Evolutionary conservation across 2,329 filamentous ascomycete genomes (phyloP).

Genomic region (Chaetothyriales sp.): DNA sequence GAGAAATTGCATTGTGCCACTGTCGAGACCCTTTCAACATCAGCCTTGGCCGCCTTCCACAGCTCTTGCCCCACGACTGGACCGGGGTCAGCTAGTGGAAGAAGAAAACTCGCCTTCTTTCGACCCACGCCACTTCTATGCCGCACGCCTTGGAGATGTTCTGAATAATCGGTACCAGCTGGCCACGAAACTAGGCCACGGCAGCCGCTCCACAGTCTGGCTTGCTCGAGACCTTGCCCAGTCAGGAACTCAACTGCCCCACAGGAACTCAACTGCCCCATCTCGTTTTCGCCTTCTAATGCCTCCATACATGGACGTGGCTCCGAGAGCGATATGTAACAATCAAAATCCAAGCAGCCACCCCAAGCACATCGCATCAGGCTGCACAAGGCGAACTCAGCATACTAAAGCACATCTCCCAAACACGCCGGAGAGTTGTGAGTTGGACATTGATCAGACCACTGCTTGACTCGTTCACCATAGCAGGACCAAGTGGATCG

Average conservation of each 20-base stretch:
- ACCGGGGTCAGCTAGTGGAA: constrained; percentile 18
- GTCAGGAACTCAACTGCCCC: background rate
- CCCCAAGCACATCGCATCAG: background rate
- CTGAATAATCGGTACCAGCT: constrained; percentile 23
- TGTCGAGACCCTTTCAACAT: constrained; percentile 1
- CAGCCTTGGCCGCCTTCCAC: background rate
- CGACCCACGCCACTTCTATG: constrained; percentile 22
- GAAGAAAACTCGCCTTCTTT: constrained; percentile 26
- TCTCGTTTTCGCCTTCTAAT: background rate
- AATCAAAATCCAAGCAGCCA: background rate
- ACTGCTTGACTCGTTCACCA: constrained; percentile 33
- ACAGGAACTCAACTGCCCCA: background rate
- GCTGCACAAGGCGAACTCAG: constrained; percentile 6
- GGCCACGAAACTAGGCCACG: constrained; percentile 23
- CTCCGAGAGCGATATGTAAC: background rate
- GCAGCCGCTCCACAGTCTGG: constrained; percentile 25
- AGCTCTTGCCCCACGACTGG: background rate
- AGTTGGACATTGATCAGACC: constrained; percentile 12
- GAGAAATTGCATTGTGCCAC: constrained; percentile 1
- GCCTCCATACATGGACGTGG: background rate
- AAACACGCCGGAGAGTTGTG: constrained; percentile 19
- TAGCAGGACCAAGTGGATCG: constrained; percentile 20
- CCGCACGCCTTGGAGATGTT: constrained; percentile 24
- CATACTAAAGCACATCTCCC: constrained; percentile 21
- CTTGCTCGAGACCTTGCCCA: constrained; percentile 23